Evolutionary conservation across 129 eudicot genomes (phyloP).

Genomic region (Oenanthe sinensis): DNA sequence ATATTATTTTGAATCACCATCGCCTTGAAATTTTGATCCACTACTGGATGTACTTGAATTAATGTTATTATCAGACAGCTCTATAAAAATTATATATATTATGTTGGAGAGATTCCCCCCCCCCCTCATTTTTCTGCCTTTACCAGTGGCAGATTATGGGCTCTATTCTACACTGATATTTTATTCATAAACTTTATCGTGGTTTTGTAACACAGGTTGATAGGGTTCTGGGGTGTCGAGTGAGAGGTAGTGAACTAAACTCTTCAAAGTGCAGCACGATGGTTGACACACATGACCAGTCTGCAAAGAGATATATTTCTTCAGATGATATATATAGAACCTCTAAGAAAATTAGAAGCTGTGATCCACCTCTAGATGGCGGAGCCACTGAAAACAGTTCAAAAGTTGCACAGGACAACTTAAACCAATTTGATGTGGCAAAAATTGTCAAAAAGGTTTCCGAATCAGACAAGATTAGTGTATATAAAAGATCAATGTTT

Average conservation of each 20-base stretch:
- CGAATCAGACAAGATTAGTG: constrained; percentile 27
- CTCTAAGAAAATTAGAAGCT: constrained; percentile 26
- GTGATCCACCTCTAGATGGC: constrained; percentile 17
- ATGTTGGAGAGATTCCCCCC: not conserved
- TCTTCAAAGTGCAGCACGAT: constrained; percentile 16
- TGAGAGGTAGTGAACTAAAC: constrained; percentile 28
- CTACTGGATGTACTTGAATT: not conserved
- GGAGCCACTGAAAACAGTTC: constrained; percentile 20
- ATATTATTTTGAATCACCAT: not conserved
- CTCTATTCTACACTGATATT: not conserved
- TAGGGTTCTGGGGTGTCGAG: constrained; percentile 85
- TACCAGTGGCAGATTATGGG: not conserved
- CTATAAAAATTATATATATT: not conserved
- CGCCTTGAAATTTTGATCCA: not conserved
- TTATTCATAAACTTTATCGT: not conserved
- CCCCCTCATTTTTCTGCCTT: not conserved
- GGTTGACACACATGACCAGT: constrained; percentile 17
- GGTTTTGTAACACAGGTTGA: constrained; percentile 52
- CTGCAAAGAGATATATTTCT: constrained; percentile 21
- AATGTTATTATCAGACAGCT: not conserved
- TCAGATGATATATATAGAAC: constrained; percentile 18
- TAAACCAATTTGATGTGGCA: constrained; percentile 15
- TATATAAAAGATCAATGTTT: constrained; percentile 25
- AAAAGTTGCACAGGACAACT: constrained; percentile 13
- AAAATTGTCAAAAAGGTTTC: constrained; percentile 10